phyloP scores from a whole-genome alignment of 805 yeast species.

The Clavispora santaluciae region DNA sequence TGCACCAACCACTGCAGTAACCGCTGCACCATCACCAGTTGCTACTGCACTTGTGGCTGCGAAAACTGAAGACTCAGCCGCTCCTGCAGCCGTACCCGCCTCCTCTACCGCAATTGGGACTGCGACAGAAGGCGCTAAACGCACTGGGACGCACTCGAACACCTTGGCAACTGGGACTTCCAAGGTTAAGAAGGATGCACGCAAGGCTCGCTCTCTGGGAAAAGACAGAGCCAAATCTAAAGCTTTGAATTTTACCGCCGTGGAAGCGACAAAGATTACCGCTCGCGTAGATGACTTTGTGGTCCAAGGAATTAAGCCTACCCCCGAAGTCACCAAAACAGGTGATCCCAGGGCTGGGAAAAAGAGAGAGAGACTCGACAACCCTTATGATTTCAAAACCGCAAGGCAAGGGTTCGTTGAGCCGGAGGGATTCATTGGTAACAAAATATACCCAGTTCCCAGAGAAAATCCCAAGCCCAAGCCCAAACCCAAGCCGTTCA shows the following conservation, averaged over 20 bases:
- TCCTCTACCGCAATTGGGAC: constrained; percentile 1
- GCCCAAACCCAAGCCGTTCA: neutral
- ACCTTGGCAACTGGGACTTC: neutral
- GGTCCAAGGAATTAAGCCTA: neutral
- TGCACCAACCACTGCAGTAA: neutral
- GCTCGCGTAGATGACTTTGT: neutral
- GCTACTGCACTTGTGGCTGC: constrained; percentile 1
- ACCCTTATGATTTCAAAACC: neutral
- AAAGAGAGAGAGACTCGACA: neutral
- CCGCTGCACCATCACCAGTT: neutral
- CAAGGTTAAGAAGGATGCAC: neutral
- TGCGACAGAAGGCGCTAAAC: neutral
- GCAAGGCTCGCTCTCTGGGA: too few relatives aligned
- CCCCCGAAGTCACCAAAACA: neutral
- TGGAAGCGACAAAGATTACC: too few relatives aligned
- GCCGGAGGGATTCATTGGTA: neutral
- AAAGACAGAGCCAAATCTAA: too few relatives aligned
- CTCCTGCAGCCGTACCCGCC: neutral
- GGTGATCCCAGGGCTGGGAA: neutral
- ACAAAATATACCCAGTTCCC: neutral
- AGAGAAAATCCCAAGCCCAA: neutral
- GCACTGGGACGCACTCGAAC: neutral
- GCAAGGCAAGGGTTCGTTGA: neutral
- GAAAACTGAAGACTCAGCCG: neutral
- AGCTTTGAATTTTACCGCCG: too few relatives aligned